phyloP scores from a whole-genome alignment of 2,329 filamentous ascomycete species.

The Didymella exigua region DNA sequence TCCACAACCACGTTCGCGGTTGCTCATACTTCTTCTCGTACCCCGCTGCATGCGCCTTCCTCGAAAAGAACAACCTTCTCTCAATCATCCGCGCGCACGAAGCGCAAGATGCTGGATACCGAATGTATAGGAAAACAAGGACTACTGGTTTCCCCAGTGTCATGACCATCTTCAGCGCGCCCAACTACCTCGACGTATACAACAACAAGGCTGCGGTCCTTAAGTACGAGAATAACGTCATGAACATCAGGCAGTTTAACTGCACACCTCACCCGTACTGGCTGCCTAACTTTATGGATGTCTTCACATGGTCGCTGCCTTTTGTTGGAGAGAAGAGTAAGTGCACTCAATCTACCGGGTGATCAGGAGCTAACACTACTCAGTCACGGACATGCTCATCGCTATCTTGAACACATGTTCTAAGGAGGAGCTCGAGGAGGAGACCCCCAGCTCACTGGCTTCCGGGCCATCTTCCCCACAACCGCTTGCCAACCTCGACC shows the following conservation, averaged over 20 bases:
- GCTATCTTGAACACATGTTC: constrained; percentile 98
- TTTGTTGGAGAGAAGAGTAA: constrained; percentile 91
- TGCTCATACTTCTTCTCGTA: constrained; percentile 99
- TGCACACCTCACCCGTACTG: constrained; percentile 99
- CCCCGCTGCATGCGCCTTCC: constrained; percentile 91
- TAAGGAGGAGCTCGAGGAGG: constrained; percentile 94
- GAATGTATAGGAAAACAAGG: constrained; percentile 98
- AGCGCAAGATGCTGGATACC: constrained; percentile 96
- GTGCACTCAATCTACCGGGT: rapidly evolving
- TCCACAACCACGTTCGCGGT: constrained; percentile 97
- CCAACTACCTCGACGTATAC: constrained; percentile 98
- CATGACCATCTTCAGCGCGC: constrained; percentile 99
- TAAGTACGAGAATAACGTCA: constrained; percentile 99
- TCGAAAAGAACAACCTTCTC: constrained; percentile 98
- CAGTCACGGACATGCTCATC: constrained; percentile 95
- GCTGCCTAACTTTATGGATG: constrained; percentile 99
- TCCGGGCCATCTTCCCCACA: constrained; percentile 74
- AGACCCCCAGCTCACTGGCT: constrained; percentile 74
- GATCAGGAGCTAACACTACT: constrained; percentile 24
- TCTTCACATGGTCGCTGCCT: constrained; percentile 99
- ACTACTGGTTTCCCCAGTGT: constrained; percentile 98
- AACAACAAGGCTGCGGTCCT: constrained; percentile 99
- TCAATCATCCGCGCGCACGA: constrained; percentile 98
- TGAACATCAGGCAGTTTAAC: constrained; percentile 99
- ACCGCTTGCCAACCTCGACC: constrained; percentile 68